A percentile compares a stretch with the other conserved stretches of the same genome.
phyloP scores from a whole-genome alignment of 2,329 filamentous ascomycete genomes.

The Eutypella sp. region DNA sequence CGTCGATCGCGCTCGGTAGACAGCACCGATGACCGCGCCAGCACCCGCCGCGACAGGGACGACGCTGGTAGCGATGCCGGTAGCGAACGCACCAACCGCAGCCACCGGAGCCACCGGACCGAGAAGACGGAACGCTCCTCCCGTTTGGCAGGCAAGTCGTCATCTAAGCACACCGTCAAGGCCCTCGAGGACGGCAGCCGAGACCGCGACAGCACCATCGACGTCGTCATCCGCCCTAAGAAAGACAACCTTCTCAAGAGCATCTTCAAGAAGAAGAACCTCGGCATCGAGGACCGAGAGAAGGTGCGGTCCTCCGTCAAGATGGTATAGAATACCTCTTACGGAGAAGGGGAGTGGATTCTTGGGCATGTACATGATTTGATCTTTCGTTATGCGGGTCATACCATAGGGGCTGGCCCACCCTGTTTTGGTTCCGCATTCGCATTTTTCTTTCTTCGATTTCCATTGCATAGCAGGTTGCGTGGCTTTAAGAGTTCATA shows the following conservation, averaged over 20 bases:
- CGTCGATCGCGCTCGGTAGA: constrained; percentile 8
- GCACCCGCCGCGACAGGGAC: constrained; percentile 26
- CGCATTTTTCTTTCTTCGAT: too few species aligned
- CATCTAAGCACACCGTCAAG: constrained; percentile 20
- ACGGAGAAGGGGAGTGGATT: too few species aligned
- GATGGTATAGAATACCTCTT: constrained; percentile 7
- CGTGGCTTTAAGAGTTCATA: too few species aligned
- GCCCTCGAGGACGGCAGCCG: constrained; percentile 30
- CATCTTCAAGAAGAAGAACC: constrained; percentile 53
- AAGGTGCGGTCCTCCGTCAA: constrained; percentile 12
- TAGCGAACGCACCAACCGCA: constrained; percentile 25
- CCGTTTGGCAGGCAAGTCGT: too few species aligned
- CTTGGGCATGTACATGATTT: too few species aligned
- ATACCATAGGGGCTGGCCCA: too few species aligned
- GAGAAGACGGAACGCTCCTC: constrained; percentile 30
- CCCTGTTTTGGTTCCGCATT: too few species aligned
- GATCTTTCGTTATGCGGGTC: too few species aligned
- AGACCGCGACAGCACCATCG: constrained; percentile 30
- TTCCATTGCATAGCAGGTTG: too few species aligned
- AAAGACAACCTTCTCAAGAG: constrained; percentile 54
- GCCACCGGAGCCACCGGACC: constrained; percentile 29
- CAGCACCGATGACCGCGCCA: constrained; percentile 8
- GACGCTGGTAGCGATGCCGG: constrained; percentile 33
- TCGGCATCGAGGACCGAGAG: constrained; percentile 10
- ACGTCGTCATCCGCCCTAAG: constrained; percentile 38